Base-by-base conservation (phyloP, 371 early-diverging fungal species). In the Circinella minor region DNA sequence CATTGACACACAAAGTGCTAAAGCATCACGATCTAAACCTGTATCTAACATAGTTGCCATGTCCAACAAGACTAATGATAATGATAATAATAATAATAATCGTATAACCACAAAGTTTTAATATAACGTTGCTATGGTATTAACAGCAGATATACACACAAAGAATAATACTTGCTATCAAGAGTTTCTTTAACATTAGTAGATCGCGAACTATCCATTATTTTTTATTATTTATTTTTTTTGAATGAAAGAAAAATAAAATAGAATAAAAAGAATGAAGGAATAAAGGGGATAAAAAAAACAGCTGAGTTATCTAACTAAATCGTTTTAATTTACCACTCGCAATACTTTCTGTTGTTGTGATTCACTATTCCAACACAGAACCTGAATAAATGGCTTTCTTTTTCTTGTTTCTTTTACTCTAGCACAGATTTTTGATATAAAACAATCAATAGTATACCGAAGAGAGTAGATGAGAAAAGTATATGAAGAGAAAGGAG, bases 31-130 rank as follows among this genome's bases (percentile, higher is more conserved):
- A 78, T 91, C 92, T 4, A 94, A 84, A 0, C 92, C 92, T 4
- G 93, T 91, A 70, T 89, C 88, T 39, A 94, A 84, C 27, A 95
- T 68, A 0, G 79, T 75, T 11, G 92, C 85, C 63, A 93, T 89
- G 73, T 93, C 91, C 69, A 86, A 73, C 55, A 92, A 77, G 57
- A 92, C 85, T 86, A 54, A 13, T 51, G 43, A 43, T 9, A 6
- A 43, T 43, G 6, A 39, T 39, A 39, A 39, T 39, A 6, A 39
- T 6, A n/a, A n/a, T n/a, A 27, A 27, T 27, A 27, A 27, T 27
- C 0, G 27, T 27, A 27, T 27, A 27, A 47, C 15, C 47, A 47
- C 9, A 47, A 47, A 47, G 47, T 47, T 47, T 9, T 15, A 14
- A 39, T 27, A 60, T 62, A 46, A 6, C 43, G 37, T 66, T 34